A percentile compares a stretch with the other conserved stretches of the same genome.
Conservation (phyloP, 495 filamentous ascomycete species). For the Podospora anserina region DNA sequence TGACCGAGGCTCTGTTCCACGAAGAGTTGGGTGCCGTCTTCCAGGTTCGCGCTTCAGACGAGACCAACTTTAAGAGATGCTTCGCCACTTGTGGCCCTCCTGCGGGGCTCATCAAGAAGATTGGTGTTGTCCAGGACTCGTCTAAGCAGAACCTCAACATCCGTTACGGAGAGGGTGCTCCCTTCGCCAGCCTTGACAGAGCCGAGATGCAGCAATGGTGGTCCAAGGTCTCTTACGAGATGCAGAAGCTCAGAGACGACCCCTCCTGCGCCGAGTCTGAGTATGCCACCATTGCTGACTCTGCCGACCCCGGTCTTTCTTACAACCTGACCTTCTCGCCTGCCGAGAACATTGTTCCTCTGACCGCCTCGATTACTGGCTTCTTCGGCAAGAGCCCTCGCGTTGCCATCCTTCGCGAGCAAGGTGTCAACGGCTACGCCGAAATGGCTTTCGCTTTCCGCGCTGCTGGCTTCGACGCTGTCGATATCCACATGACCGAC, state of each 20-base stretch:
- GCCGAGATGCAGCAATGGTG: constrained; percentile 81
- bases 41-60: constrained; percentile 81
- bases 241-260: constrained; percentile 90
- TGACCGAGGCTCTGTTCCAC: constrained; percentile 81
- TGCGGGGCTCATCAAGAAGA: constrained; percentile 70
- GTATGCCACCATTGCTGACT: constrained; percentile 71
- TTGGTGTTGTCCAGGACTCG: constrained; percentile 65
- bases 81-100: constrained; percentile 92
- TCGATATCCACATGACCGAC: constrained; percentile 98
- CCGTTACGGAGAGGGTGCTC: constrained; percentile 55
- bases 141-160: constrained; percentile 79
- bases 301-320: constrained; percentile 74
- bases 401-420: constrained; percentile 91
- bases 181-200: constrained; percentile 67
- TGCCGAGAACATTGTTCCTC: constrained; percentile 66
- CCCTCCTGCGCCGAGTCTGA: constrained; percentile 83
- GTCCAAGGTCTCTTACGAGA: constrained; percentile 81
- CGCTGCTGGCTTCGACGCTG: constrained; percentile 80
- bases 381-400: constrained; percentile 71
- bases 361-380: constrained; percentile 66
- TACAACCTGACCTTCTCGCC: constrained; percentile 84
- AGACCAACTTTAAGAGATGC: constrained; percentile 79
- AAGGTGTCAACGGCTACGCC: constrained; percentile 90
- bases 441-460: constrained; percentile 98
- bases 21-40: constrained; percentile 98